Percentiles rank a stretch among this genome's conserved stretches.
Conservation (phyloP, 202 grass and related monocot species). For the Elaeis oleifera region DNA sequence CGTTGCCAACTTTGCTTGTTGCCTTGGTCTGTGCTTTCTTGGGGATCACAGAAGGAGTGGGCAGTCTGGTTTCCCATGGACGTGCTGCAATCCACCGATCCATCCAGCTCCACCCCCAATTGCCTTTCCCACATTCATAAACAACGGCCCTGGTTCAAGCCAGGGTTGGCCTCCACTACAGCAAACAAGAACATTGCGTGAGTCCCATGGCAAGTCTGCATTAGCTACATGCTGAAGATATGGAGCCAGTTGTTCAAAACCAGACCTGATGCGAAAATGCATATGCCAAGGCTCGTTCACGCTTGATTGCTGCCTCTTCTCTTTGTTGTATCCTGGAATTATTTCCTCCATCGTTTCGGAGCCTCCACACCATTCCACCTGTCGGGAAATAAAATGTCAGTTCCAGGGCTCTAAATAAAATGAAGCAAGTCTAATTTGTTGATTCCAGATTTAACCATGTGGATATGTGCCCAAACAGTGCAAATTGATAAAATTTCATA, state of each 20-base stretch:
- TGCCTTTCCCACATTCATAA: conserved; percentile 63
- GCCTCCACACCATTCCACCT: conserved; percentile 89
- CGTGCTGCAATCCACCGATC: conserved; percentile 83
- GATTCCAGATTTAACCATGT: too few species aligned
- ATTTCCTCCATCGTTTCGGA: conserved; percentile 76
- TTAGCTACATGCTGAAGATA: too few species aligned
- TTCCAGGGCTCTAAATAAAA: too few species aligned
- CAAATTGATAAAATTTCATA: too few species aligned
- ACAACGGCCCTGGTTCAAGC: conserved; percentile 44
- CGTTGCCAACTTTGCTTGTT: conserved; percentile 21
- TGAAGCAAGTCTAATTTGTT: too few species aligned
- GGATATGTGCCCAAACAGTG: too few species aligned
- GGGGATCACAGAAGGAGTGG: conserved; percentile 29
- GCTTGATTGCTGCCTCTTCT: conserved; percentile 91
- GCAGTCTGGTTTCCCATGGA: conserved; percentile 77
- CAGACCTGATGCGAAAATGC: conserved; percentile 94
- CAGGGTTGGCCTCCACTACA: conserved; percentile 90
- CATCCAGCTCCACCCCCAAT: conserved; percentile 97
- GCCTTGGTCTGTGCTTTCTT: conserved; percentile 49
- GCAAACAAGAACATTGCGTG: not conserved
- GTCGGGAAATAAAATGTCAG: conserved; percentile 2
- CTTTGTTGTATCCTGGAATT: conserved; percentile 82
- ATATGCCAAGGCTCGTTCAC: conserved; percentile 84
- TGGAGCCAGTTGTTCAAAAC: not conserved
- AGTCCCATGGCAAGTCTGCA: not conserved